These are phyloP conservation scores for Erodium maritimum DNA, from an alignment of 345 rosid species.

Conservation along the genomic window DNA sequence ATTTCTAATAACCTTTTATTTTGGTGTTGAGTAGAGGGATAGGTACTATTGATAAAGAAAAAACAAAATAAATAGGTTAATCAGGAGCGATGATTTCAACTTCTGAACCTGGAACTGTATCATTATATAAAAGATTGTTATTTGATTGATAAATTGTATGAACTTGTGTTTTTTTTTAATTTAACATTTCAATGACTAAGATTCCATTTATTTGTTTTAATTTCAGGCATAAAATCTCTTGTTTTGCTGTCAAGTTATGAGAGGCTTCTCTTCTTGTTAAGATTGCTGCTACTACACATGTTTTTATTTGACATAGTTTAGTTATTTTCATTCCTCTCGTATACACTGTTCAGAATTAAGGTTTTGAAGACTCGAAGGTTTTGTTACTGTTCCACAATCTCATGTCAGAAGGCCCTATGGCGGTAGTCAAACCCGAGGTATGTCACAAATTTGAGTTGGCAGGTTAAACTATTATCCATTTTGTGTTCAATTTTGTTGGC, in stretches of 20 bases:
- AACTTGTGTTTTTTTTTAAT: no score
- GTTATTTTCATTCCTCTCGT: no score
- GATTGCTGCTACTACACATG: background rate
- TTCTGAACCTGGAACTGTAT: no score
- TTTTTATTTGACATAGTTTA: background rate
- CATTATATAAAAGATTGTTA: no score
- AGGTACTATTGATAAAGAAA: no score
- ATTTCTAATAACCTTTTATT: no score
- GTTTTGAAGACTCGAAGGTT: background rate
- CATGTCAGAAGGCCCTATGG: slow-evolving; percentile 68
- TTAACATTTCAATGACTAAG: background rate
- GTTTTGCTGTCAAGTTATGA: background rate
- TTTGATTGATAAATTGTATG: background rate
- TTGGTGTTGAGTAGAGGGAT: no score
- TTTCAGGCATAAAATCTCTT: background rate
- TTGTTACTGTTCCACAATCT: slow-evolving; percentile 8
- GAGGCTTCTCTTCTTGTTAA: background rate
- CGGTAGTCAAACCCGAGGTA: slow-evolving; percentile 71
- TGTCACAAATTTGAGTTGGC: background rate
- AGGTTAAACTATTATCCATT: background rate
- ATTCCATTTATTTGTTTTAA: background rate
- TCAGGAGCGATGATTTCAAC: no score
- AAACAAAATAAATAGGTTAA: no score
- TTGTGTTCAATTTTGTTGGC: background rate
- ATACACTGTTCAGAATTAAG: background rate